Percentiles rank a stretch among this genome's conserved stretches.
phyloP scores from a whole-genome alignment of 495 filamentous ascomycete species.

The Aspergillus bridgeri region DNA sequence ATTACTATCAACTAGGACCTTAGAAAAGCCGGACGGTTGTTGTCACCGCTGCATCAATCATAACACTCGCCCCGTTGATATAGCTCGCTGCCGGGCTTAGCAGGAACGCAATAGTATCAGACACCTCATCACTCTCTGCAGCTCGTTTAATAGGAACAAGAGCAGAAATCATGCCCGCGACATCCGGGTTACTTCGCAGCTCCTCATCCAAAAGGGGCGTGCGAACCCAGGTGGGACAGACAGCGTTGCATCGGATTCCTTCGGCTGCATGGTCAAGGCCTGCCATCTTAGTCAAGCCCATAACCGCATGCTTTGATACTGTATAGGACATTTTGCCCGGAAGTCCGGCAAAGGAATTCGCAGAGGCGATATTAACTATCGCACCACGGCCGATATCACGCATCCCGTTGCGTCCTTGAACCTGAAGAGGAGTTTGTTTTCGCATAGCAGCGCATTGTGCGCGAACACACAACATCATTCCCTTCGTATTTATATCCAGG shows the following conservation, averaged over 20 bases:
- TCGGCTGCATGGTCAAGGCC: not conserved
- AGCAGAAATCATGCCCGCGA: not conserved
- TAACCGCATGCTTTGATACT: conserved; percentile 1
- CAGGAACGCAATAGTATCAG: not conserved
- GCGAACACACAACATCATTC: not conserved
- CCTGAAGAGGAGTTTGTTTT: not conserved
- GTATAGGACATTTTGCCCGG: not conserved
- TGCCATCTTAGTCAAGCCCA: not conserved
- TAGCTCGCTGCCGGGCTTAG: not conserved
- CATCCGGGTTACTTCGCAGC: not conserved
- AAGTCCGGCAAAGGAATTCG: not conserved
- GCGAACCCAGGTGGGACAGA: not conserved
- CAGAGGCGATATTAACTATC: conserved; percentile 1
- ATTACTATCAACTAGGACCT: no score
- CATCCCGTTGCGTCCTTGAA: not conserved
- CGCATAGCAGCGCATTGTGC: not conserved
- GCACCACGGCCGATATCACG: not conserved
- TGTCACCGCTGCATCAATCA: not conserved
- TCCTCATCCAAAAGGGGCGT: not conserved
- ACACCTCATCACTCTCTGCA: not conserved
- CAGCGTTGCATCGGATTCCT: not conserved
- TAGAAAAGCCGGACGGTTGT: no score
- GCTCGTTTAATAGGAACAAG: not conserved
- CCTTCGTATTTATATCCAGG: not conserved
- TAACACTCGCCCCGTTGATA: not conserved